Conservation (phyloP, 2,329 filamentous ascomycete species). For the Chalara sp. region DNA sequence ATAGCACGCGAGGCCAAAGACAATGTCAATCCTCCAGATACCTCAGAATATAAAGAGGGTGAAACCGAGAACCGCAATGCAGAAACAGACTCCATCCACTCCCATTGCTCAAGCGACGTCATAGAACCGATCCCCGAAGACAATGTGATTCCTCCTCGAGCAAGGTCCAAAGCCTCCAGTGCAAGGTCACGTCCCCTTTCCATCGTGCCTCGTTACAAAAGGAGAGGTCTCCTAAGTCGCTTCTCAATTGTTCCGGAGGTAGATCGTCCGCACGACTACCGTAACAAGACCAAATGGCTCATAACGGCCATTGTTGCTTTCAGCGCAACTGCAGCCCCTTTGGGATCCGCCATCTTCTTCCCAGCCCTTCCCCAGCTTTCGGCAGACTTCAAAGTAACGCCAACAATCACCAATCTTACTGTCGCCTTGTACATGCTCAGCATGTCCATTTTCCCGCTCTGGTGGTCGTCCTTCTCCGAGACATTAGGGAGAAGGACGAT, state of each 20-base stretch:
- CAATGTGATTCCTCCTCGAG: constrained; percentile 1
- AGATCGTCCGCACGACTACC: constrained; percentile 67
- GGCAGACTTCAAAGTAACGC: constrained; percentile 50
- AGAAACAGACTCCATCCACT: constrained; percentile 7
- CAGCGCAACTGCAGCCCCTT: constrained; percentile 69
- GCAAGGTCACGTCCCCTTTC: constrained; percentile 30
- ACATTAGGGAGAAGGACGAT: constrained; percentile 67
- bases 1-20: constrained; percentile 4
- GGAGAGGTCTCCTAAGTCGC: constrained; percentile 66
- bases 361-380: constrained; percentile 63
- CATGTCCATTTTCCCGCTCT: constrained; percentile 79
- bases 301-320: constrained; percentile 73
- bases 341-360: constrained; percentile 80
- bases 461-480: constrained; percentile 77
- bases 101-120: constrained; percentile 10
- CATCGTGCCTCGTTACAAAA: constrained; percentile 40
- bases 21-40: too few relatives aligned
- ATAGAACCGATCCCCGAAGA: constrained; percentile 10
- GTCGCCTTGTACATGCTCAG: constrained; percentile 76
- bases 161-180: constrained; percentile 33
- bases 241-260: constrained; percentile 74
- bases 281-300: constrained; percentile 71
- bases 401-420: constrained; percentile 66
- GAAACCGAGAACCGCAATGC: too few relatives aligned
- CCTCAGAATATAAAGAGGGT: too few relatives aligned